Evolutionary conservation across 805 yeast genomes (phyloP).

Genomic region (Candida taoyuanica): DNA sequence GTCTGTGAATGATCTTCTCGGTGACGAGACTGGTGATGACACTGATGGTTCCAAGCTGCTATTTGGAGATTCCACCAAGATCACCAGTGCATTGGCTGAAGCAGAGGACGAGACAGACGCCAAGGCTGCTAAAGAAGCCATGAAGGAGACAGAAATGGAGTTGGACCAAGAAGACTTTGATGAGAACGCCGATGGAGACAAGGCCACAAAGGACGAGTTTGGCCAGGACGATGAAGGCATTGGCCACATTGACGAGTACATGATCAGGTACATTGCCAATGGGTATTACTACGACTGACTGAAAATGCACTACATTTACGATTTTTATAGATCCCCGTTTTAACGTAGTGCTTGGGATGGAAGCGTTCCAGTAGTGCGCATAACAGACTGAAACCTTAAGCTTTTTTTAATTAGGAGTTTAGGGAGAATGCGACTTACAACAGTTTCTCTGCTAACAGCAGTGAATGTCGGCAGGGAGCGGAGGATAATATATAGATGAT

Average conservation of each 20-base stretch:
- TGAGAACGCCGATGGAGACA: constrained; percentile 45
- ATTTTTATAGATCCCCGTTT: too few relatives aligned
- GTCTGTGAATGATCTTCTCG: constrained; percentile 80
- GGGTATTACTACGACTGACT: constrained; percentile 58
- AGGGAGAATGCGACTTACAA: too few relatives aligned
- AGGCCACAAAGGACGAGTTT: constrained; percentile 24
- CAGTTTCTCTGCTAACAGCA: too few relatives aligned
- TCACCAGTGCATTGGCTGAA: constrained; percentile 69
- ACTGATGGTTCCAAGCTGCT: constrained; percentile 29
- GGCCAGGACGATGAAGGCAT: constrained; percentile 43
- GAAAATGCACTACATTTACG: too few relatives aligned
- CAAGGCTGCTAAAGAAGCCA: constrained; percentile 83
- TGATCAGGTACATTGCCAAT: constrained; percentile 85
- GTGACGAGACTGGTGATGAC: constrained; percentile 32
- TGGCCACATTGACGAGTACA: constrained; percentile 92
- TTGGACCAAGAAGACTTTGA: constrained; percentile 81
- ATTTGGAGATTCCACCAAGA: constrained; percentile 33
- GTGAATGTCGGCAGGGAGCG: too few relatives aligned
- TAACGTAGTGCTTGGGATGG: background rate
- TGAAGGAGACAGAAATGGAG: constrained; percentile 79
- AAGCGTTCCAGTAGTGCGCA: too few relatives aligned
- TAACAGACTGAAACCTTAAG: too few relatives aligned
- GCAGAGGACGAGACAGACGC: constrained; percentile 95
- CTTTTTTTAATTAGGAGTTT: too few relatives aligned
- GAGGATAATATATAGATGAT: too few relatives aligned